Evolutionary conservation across 345 rosid genomes (phyloP).

Genomic region (Gynandropsis gynandra): DNA sequence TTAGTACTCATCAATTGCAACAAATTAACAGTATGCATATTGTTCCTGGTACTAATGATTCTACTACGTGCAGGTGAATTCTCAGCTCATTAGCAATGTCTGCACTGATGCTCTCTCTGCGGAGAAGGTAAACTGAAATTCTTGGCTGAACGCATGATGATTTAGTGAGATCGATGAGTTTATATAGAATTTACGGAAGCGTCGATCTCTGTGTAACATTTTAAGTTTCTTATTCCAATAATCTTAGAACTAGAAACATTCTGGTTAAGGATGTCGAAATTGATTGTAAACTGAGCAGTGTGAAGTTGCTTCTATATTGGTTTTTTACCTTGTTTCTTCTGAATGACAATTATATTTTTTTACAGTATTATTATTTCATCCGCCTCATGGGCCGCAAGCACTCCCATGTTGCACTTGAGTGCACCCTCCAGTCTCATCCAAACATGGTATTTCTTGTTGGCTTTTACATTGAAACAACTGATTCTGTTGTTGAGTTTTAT

Average conservation of each 20-base stretch:
- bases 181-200: too few species aligned
- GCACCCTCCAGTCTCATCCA: conserved; percentile 97
- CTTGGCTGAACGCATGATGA: conserved; percentile 2
- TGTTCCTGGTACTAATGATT: too few species aligned
- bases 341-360: conserved; percentile 6
- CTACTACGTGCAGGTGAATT: too few species aligned
- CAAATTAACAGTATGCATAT: too few species aligned
- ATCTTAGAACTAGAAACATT: too few species aligned
- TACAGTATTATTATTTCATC: conserved; percentile 92
- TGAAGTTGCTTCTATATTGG: conserved; percentile 10
- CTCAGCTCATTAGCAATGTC: conserved; percentile 88
- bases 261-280: conserved; percentile 14
- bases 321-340: conserved; percentile 11
- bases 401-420: conserved; percentile 94
- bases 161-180: conserved; percentile 1
- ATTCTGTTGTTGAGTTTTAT: too few species aligned
- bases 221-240: too few species aligned
- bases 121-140: conserved; percentile 58
- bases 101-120: conserved; percentile 98
- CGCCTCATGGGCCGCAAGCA: conserved; percentile 97
- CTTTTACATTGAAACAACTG: too few species aligned
- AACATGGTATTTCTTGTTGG: too few species aligned
- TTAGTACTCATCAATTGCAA: too few species aligned
- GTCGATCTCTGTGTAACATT: too few species aligned
- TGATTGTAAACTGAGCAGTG: not conserved